phyloP scores from a whole-genome alignment of 1,139 yeast species.

The Debaryomyces sp. region DNA sequence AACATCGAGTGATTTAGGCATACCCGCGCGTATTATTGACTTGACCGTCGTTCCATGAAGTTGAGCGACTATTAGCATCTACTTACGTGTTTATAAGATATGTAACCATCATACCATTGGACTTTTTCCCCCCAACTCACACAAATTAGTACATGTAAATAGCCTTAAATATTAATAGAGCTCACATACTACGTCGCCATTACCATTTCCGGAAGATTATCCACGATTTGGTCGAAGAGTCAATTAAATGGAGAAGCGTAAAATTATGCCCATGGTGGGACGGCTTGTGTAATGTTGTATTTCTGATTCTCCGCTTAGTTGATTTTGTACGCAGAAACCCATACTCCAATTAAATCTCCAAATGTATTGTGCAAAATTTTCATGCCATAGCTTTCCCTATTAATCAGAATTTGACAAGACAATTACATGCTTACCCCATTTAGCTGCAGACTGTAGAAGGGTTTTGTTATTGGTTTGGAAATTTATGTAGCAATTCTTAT shows the following conservation, averaged over 20 bases:
- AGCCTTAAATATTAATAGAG: neutral
- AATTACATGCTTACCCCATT: constrained; percentile 2
- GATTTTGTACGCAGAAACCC: neutral
- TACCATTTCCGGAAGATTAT: neutral
- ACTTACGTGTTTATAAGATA: neutral
- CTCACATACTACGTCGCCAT: neutral
- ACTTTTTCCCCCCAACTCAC: neutral
- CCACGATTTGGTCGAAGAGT: neutral
- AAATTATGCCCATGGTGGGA: neutral
- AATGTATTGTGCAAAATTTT: neutral
- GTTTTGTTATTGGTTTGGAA: neutral
- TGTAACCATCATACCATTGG: neutral
- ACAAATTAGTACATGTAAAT: neutral
- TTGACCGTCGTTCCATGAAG: neutral
- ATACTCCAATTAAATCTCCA: constrained; percentile 6
- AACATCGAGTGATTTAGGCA: neutral
- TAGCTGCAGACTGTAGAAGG: constrained; percentile 1
- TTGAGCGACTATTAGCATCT: neutral
- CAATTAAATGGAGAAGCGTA: neutral
- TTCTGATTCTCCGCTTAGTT: constrained; percentile 4
- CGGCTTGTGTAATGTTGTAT: constrained; percentile 3
- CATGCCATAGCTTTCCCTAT: neutral
- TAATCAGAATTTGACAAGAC: neutral
- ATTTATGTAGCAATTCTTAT: constrained; percentile 1
- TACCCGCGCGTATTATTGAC: neutral